These are phyloP conservation scores for Salix purpurea DNA, from an alignment of 345 rosid genomes.

Conservation along the genomic window DNA sequence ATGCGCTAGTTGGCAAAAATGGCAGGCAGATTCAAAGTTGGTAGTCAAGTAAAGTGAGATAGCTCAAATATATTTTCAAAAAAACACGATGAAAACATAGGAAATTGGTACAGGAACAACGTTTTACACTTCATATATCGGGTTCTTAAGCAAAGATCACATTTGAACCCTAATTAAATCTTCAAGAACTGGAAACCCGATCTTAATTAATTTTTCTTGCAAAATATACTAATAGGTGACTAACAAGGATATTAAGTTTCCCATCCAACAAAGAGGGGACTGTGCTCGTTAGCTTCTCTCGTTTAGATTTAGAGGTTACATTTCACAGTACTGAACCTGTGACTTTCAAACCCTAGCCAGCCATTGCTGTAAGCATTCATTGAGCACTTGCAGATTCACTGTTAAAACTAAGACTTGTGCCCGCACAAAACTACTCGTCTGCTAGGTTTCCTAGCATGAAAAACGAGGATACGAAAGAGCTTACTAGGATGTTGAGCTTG, in stretches of 20 bases:
- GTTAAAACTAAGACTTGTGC: slow-evolving; percentile 15
- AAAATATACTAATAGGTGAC: not conserved
- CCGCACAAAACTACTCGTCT: not conserved
- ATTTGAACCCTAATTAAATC: not conserved
- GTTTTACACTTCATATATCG: not conserved
- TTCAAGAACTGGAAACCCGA: not conserved
- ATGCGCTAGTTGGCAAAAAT: slow-evolving; percentile 21
- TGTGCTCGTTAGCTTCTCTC: slow-evolving; percentile 3
- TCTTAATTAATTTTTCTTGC: not conserved
- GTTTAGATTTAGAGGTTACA: slow-evolving; percentile 7
- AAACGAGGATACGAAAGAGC: not conserved
- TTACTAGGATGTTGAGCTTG: slow-evolving; percentile 23
- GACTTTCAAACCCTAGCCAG: slow-evolving; percentile 17
- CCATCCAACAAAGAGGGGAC: slow-evolving; percentile 17
- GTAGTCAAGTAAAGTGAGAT: not conserved
- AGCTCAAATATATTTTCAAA: not conserved
- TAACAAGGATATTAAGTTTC: slow-evolving; percentile 20
- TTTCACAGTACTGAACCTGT: slow-evolving; percentile 14
- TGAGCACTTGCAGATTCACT: not conserved
- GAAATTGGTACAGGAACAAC: not conserved
- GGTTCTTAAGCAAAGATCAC: not conserved
- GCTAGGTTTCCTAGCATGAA: not conserved
- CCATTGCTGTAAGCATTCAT: slow-evolving; percentile 11
- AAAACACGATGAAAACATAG: not conserved
- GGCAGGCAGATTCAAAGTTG: slow-evolving; percentile 17